phyloP scores from a whole-genome alignment of 176 grass and related monocot genomes.

The Thalia dealbata region DNA sequence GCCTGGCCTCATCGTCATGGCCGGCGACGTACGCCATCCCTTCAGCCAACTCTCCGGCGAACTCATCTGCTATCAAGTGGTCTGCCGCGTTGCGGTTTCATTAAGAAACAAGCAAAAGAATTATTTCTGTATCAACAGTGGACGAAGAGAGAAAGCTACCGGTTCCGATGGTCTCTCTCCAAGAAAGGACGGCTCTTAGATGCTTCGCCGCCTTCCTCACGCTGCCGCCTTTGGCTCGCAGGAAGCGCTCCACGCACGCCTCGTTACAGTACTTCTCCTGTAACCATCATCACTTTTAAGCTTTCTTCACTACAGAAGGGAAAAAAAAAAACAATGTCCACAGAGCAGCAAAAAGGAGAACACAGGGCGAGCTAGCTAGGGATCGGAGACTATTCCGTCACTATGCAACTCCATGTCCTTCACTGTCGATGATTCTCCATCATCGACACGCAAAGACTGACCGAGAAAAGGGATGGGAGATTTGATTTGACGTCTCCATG shows the following conservation, averaged over 20 bases:
- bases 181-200: constrained; percentile 71
- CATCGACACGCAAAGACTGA: no score
- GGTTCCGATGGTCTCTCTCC: constrained; percentile 77
- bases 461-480: no score
- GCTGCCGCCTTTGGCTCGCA: constrained; percentile 49
- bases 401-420: no score
- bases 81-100: constrained; percentile 25
- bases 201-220: constrained; percentile 91
- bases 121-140: no score
- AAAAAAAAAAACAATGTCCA: no score
- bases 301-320: background rate
- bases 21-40: constrained; percentile 83
- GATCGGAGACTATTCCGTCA: no score
- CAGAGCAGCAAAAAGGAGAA: background rate
- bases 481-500: no score
- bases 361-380: no score
- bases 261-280: constrained; percentile 90
- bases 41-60: constrained; percentile 66
- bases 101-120: background rate
- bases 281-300: background rate
- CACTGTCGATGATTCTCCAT: no score
- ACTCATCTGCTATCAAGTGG: constrained; percentile 88
- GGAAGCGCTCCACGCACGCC: constrained; percentile 71
- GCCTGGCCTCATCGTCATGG: constrained; percentile 82
- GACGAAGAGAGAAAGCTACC: constrained; percentile 25